Evolutionary conservation across 768 basidiomycete species (phyloP).

Genomic region (Floccularia luteovirens): DNA sequence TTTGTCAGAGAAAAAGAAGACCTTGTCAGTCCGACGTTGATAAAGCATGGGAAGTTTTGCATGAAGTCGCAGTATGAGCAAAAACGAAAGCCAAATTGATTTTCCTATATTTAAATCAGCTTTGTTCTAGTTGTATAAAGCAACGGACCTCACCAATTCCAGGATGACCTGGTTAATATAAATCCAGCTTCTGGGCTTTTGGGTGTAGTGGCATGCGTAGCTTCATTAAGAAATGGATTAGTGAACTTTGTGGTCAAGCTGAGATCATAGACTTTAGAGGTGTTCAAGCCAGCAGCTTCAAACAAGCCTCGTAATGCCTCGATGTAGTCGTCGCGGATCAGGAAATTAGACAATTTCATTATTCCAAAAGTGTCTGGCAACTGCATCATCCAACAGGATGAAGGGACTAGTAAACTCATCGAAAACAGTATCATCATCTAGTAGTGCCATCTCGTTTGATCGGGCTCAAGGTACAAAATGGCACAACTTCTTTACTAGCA

Average conservation of each 20-base stretch:
- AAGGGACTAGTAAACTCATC: too few species aligned
- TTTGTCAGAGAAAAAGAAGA: background rate
- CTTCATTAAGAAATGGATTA: background rate
- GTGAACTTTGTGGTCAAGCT: background rate
- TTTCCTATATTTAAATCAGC: background rate
- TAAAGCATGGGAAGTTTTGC: background rate
- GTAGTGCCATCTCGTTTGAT: too few species aligned
- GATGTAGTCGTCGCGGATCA: background rate
- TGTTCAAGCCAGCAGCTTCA: background rate
- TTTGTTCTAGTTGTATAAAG: background rate
- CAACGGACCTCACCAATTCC: background rate
- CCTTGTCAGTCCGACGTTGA: background rate
- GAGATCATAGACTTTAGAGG: background rate
- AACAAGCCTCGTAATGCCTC: background rate
- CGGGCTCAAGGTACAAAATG: too few species aligned
- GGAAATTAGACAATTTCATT: too few species aligned
- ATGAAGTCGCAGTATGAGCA: constrained; percentile 1
- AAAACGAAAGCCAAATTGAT: background rate
- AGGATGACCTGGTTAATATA: background rate
- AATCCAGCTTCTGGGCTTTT: background rate
- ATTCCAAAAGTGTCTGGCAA: too few species aligned
- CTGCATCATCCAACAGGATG: too few species aligned
- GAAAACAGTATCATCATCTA: too few species aligned
- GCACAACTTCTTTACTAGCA: too few species aligned
- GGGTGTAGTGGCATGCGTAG: too few species aligned